Conservation (phyloP, 306 rosid genomes). For the Gynostemma pentaphyllum region DNA sequence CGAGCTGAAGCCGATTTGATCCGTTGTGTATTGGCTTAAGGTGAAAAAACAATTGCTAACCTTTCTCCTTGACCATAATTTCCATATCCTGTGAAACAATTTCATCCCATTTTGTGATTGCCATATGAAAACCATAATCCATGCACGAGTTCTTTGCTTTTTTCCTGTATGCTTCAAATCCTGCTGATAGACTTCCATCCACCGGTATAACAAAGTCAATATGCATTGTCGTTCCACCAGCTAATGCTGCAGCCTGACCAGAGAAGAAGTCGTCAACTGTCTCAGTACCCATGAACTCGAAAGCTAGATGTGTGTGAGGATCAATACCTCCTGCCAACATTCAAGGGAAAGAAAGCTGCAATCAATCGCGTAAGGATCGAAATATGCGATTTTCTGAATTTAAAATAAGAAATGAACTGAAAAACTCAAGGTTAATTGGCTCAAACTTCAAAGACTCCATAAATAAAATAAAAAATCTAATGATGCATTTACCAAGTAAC, state of each 20-base stretch:
- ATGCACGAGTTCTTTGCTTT: slow-evolving; percentile 71
- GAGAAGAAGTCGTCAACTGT: slow-evolving; percentile 73
- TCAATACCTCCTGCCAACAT: slow-evolving; percentile 80
- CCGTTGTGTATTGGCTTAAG: background rate
- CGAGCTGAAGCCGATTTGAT: background rate
- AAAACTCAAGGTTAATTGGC: background rate
- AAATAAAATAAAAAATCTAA: background rate
- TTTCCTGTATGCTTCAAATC: slow-evolving; percentile 69
- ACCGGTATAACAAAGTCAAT: slow-evolving; percentile 78
- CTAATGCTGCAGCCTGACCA: slow-evolving; percentile 98
- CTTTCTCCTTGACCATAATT: slow-evolving; percentile 77
- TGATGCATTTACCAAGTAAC: background rate
- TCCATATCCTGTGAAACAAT: slow-evolving; percentile 76
- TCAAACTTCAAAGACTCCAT: background rate
- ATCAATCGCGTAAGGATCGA: background rate
- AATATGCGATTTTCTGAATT: background rate
- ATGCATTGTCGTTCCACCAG: slow-evolving; percentile 98
- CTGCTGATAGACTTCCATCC: slow-evolving; percentile 57
- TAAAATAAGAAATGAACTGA: background rate
- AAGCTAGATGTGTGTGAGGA: slow-evolving; percentile 81
- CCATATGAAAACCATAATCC: slow-evolving; percentile 98
- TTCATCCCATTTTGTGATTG: slow-evolving; percentile 89
- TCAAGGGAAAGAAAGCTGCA: background rate
- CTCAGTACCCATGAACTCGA: slow-evolving; percentile 55
- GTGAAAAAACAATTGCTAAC: slow-evolving; percentile 20